Evolutionary conservation across 2,329 filamentous ascomycete genomes (phyloP), one percentile per base, ranked within the genome.

Genomic region (Fusarium sp.): DNA sequence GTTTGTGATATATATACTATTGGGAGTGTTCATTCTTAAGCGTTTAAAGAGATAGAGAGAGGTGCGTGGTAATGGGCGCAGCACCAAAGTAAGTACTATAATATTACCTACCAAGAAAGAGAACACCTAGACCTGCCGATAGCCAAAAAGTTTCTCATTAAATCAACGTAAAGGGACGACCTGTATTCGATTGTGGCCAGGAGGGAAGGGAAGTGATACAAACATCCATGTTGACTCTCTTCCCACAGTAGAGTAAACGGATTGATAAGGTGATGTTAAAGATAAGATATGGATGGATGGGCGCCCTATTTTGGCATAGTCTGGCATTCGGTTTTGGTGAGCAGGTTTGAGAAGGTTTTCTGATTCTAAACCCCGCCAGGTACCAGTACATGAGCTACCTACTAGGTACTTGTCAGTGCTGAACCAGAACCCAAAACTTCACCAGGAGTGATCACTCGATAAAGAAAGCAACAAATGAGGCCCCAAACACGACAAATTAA

Each of bases 261-360:
- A 42, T 51, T 41, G 23, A 51, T 28, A 41, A 51, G 49, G 9
- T n/a, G 18, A 37, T 12, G 34, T n/a, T 37, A n/a, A 37, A 37
- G 34, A 37, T 19, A 28, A 28, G 12, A 7, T 48, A 30, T 10
- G 30, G 7, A 30, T 11, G 30, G 3, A 31, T 37, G 10, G 6
- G 18, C n/a, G 34, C 34, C 34, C 62, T 30, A 34, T 18, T 65
- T 65, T 31, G 61, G 62, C 19, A 44, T 65, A 46, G 62, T 28
- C 34, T 28, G 34, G 7, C 18, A 16, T 44, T 63, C 26, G 60
- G 16, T 49, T 34, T 41, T 48, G 43, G 46, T 84, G 84, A 84
- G 84, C 79, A 79, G 70, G 66, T 85, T 85, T 86, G 84, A 86
- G 84, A 82, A 84, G 77, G 80, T 85, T 85, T 85, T 76, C 73